Evolutionary conservation across 2,329 filamentous ascomycete species (phyloP).

Genomic region (Ophiocordyceps sinensis): DNA sequence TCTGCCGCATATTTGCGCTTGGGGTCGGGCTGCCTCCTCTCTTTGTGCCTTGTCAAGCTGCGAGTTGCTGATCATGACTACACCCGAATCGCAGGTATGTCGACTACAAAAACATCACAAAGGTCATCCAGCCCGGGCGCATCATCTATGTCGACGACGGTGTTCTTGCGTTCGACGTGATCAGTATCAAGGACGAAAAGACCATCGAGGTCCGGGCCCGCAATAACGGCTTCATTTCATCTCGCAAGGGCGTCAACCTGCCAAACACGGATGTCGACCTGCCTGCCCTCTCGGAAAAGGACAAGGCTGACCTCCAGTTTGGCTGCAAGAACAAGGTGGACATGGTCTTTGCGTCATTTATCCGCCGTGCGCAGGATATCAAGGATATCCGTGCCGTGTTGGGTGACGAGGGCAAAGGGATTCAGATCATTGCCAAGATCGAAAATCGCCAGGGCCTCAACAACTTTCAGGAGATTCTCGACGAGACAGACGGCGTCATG

Average conservation of each 20-base stretch:
- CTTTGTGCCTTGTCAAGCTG: too few species aligned
- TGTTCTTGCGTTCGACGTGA: slow-evolving; percentile 89
- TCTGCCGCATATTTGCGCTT: background rate
- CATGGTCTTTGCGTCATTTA: slow-evolving; percentile 98
- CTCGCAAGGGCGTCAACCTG: slow-evolving; percentile 97
- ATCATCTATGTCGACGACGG: slow-evolving; percentile 98
- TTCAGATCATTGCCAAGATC: slow-evolving; percentile 99
- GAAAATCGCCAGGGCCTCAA: slow-evolving; percentile 99
- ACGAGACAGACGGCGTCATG: slow-evolving; percentile 98
- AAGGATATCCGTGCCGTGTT: slow-evolving; percentile 81
- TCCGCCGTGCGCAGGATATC: slow-evolving; percentile 89
- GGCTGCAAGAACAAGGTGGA: slow-evolving; percentile 98
- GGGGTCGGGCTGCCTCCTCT: background rate
- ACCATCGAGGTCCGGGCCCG: slow-evolving; percentile 74
- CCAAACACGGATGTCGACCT: slow-evolving; percentile 98
- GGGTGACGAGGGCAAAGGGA: slow-evolving; percentile 82
- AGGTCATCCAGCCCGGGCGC: slow-evolving; percentile 82
- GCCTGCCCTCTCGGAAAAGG: slow-evolving; percentile 93
- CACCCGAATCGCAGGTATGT: slow-evolving; percentile 51
- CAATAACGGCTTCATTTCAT: slow-evolving; percentile 98
- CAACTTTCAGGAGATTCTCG: slow-evolving; percentile 96
- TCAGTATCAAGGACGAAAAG: slow-evolving; percentile 77
- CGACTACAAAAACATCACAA: slow-evolving; percentile 99
- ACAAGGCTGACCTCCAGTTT: slow-evolving; percentile 84
- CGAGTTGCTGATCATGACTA: background rate